phyloP scores from a whole-genome alignment of 176 grass and related monocot species.

The Panicum miliaceum region DNA sequence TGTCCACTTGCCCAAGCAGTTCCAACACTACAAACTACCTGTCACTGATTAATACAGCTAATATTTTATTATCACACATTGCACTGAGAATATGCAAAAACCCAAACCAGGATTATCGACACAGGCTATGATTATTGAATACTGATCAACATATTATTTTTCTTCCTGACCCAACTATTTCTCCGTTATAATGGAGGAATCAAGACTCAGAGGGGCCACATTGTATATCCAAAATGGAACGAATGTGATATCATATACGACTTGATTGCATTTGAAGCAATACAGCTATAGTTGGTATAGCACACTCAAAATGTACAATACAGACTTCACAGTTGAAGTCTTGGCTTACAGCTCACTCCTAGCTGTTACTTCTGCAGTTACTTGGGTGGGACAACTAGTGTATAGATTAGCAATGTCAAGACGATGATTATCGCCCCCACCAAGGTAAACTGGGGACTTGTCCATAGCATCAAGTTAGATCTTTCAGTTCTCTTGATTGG shows the following conservation, averaged over 20 bases:
- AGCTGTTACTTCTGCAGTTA: conserved; percentile 48
- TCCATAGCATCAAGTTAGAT: conserved; percentile 85
- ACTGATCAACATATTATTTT: conserved; percentile 22
- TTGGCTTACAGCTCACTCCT: conserved; percentile 27
- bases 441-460: conserved; percentile 91
- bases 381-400: conserved; percentile 69
- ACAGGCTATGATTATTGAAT: conserved; percentile 1
- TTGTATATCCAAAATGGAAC: not conserved
- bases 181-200: conserved; percentile 8
- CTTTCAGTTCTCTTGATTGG: conserved; percentile 94
- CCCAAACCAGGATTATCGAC: not conserved
- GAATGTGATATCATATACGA: conserved; percentile 7
- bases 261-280: conserved; percentile 31
- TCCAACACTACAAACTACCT: conserved; percentile 30
- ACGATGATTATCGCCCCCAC: conserved; percentile 73
- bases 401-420: conserved; percentile 79
- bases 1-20: conserved; percentile 44
- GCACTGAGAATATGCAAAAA: conserved; percentile 10
- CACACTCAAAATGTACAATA: conserved; percentile 52
- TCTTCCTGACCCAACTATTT: conserved; percentile 4
- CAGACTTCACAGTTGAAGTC: conserved; percentile 24
- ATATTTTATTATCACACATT: conserved; percentile 6
- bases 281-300: conserved; percentile 34
- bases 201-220: not conserved
- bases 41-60: conserved; percentile 1